These are phyloP conservation scores for Podospora didyma DNA, from an alignment of 495 filamentous ascomycete species.

Conservation along the genomic window DNA sequence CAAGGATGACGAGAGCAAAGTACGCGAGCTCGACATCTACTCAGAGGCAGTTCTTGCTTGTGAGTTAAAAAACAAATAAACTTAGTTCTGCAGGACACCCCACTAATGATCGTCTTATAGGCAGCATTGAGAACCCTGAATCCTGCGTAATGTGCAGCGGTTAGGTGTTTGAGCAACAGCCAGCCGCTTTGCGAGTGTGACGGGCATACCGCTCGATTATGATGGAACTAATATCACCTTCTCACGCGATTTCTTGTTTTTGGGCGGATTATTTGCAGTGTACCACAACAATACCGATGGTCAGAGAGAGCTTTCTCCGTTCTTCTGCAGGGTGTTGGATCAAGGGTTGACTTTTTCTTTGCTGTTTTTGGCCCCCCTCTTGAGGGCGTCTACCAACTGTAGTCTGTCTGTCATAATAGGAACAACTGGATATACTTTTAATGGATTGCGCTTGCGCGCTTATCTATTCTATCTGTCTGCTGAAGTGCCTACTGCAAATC, in stretches of 20 bases:
- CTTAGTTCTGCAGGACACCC: not conserved
- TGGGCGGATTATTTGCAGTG: not conserved
- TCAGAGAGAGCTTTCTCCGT: not conserved
- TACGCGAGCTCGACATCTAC: slow-evolving; percentile 85
- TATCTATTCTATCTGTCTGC: too few relatives aligned
- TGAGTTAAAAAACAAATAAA: slow-evolving; percentile 44
- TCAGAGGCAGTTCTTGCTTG: slow-evolving; percentile 85
- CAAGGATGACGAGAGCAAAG: slow-evolving; percentile 58
- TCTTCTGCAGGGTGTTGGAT: not conserved
- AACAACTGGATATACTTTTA: not conserved
- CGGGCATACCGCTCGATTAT: not conserved
- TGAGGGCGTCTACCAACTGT: not conserved
- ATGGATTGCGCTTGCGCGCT: not conserved
- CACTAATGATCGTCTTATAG: slow-evolving; percentile 33
- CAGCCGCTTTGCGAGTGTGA: not conserved
- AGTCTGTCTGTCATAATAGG: not conserved
- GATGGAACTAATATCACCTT: not conserved
- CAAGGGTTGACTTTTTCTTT: not conserved
- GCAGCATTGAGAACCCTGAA: slow-evolving; percentile 89
- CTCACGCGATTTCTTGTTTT: not conserved
- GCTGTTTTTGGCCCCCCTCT: not conserved
- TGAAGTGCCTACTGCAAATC: too few relatives aligned
- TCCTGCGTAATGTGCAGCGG: slow-evolving; percentile 89
- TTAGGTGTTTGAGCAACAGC: slow-evolving; percentile 24
- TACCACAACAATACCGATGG: not conserved